Percentiles rank a stretch among this genome's conserved stretches.
These are phyloP conservation scores for Apiotrichum gracile DNA, from an alignment of 1,284 basidiomycete genomes.

Conservation along the genomic window DNA sequence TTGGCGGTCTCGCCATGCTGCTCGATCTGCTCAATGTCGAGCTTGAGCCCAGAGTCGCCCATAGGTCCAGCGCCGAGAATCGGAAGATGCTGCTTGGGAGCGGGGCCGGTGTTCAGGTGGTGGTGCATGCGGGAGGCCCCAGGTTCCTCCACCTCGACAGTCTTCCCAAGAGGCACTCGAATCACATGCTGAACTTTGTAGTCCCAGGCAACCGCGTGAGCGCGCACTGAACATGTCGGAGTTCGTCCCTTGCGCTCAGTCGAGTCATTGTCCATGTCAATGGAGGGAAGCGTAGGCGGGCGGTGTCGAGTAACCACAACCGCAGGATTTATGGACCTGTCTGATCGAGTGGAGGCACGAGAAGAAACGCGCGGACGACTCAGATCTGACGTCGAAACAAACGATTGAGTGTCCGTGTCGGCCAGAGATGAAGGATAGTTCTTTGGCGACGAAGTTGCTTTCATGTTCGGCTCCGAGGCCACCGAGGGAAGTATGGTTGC, in stretches of 20 bases:
- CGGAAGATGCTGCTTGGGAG: slow-evolving; percentile 11
- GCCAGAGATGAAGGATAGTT: background rate
- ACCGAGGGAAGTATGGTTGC: background rate
- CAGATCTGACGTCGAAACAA: background rate
- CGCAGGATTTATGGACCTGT: slow-evolving; percentile 1
- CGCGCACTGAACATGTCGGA: slow-evolving; percentile 19
- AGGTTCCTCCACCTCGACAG: slow-evolving; percentile 1
- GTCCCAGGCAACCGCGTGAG: slow-evolving; percentile 40
- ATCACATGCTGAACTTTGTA: slow-evolving; percentile 35
- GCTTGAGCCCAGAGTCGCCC: slow-evolving; percentile 34
- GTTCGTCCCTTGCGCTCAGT: slow-evolving; percentile 31
- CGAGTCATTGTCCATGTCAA: background rate
- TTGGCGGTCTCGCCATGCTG: background rate
- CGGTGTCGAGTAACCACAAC: background rate
- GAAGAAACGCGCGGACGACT: background rate
- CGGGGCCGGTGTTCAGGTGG: background rate
- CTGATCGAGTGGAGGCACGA: background rate
- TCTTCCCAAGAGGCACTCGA: slow-evolving; percentile 34
- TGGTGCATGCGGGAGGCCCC: background rate
- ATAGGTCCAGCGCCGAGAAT: slow-evolving; percentile 35
- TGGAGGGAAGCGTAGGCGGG: background rate
- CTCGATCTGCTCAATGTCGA: slow-evolving; percentile 23
- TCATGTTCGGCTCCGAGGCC: background rate
- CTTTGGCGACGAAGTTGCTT: no score
- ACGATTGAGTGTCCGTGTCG: background rate